Base-by-base conservation (phyloP, 768 basidiomycete genomes). In the Dioszegia aurantiaca region DNA sequence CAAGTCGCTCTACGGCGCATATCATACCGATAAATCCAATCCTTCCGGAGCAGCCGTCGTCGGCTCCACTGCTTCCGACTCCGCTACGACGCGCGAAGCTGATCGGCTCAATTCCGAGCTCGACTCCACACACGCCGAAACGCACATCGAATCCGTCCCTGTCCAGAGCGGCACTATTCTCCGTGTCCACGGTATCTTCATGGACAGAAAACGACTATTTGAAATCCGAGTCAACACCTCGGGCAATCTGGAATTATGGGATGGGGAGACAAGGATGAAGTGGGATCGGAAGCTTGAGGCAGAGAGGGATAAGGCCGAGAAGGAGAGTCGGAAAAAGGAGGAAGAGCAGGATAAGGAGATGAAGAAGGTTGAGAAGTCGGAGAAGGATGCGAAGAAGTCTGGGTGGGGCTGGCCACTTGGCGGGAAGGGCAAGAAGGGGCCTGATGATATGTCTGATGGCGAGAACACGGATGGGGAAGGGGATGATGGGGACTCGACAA, bases 121-220 rank as follows among this genome's bases (percentile, higher is more conserved):
- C 28, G 28, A 58, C 11, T 4, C 51, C 4, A 26, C 37, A 8
- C 37, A 39, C 11, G 37, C 51, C 23, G 51, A 39, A 39, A 59
- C 65, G 43, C 17, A 54, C 10, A 61, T 73, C 11, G 72, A 73
- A 47, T 42, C 56, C 27, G 58, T 23, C 17, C 55, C 68, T 17
- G 51, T 74, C 10, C 27, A 57, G 17, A 68, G 65, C n/a, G 66
- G 60, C 3, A 55, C 55, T 23, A 53, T 64, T 1, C 45, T 74
- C 46, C 56, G 70, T 5, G 64, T 74, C 1, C 72, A 74, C 58
- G 66, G 66, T 23, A 64, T 74, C 14, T 74, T 70, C 52, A 74
- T 74, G 72, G 63, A 67, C 41, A 42, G 59, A 21, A 37, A 64
- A 49, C 55, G 68, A 42, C 58, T 68, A 23, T 70, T 66, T 28